Evolutionary conservation across 176 grass and related monocot species (phyloP), one percentile per base, ranked within the genome.

Genomic region (Oryza glumipatula): DNA sequence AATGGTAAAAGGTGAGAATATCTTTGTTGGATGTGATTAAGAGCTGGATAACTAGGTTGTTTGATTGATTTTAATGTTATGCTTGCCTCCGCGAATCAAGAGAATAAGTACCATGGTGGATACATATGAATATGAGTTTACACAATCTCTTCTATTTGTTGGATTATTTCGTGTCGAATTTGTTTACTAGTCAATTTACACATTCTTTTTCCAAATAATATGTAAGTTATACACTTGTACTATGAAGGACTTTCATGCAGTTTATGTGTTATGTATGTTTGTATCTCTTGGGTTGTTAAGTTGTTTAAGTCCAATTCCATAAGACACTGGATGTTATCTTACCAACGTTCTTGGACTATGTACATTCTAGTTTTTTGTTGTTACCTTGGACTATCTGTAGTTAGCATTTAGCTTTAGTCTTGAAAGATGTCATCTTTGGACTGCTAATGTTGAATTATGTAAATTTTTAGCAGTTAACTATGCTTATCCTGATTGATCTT

Each of bases 1-100:
- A 72, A 52, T 56, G 46, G 26, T 13, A 52, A 77, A 75, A 32
- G 5, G 35, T 9, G 17, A 76, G 23, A 86, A 58, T 44, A 46
- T 71, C 38, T 63, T 77, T 77, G 14, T 79, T 19, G 24, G 30
- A 12, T 78, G 77, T 85, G 43, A 46, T 66, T 48, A 79, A 89
- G 46, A 68, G 74, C 35, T 19, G 23, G 23, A 23, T 60, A 68
- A 9, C 74, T 69, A 69, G 47, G 38, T 70, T 32, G 17, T 15
- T 68, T 68, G 48, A 61, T 46, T 76, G 19, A 87, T 63, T 75
- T 75, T 69, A 75, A 60, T 77, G 41, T 44, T 54, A 80, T 54
- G 30, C 51, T 16, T 65, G 30, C 5, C 23, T 41, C 46, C 17
- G 52, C 16, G 79, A n/a, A 70, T 58, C 54, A 24, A 72, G 38